Percentiles rank a stretch among this genome's conserved stretches.
phyloP scores from a whole-genome alignment of 75 land plant species.

The Pinus tabuliformis region DNA sequence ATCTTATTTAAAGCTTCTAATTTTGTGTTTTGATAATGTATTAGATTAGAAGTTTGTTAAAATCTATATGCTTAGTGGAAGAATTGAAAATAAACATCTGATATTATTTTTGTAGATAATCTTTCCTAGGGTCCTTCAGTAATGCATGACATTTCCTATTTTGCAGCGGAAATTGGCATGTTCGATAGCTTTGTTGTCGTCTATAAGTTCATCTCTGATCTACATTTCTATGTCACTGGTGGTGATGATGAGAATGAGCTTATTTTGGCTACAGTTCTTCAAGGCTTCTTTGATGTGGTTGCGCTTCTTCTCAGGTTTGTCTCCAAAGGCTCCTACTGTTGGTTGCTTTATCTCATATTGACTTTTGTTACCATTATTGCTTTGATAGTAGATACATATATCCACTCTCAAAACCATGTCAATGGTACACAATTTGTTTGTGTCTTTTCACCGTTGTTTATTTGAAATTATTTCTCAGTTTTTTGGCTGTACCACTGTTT shows the following conservation, averaged over 20 bases:
- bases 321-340: background rate
- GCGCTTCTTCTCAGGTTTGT: conserved; percentile 74
- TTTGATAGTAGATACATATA: too few relatives aligned
- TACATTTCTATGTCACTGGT: conserved; percentile 89
- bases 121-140: background rate
- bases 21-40: too few relatives aligned
- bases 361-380: background rate
- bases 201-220: conserved; percentile 82
- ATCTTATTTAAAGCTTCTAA: too few relatives aligned
- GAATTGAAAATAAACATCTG: background rate
- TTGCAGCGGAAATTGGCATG: conserved; percentile 82
- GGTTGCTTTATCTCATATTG: background rate
- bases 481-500: background rate
- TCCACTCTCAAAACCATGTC: too few relatives aligned
- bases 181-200: conserved; percentile 74
- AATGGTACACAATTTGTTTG: too few relatives aligned
- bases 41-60: too few relatives aligned
- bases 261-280: conserved; percentile 75
- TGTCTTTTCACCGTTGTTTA: background rate
- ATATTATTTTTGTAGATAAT: background rate
- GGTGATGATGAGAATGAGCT: conserved; percentile 92
- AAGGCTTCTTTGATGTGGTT: conserved; percentile 87
- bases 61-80: too few relatives aligned
- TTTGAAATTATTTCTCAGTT: background rate
- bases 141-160: background rate